Evolutionary conservation across 805 yeast species (phyloP), one percentile per base, ranked within the genome.

Genomic region (Starmerella etchellsii): DNA sequence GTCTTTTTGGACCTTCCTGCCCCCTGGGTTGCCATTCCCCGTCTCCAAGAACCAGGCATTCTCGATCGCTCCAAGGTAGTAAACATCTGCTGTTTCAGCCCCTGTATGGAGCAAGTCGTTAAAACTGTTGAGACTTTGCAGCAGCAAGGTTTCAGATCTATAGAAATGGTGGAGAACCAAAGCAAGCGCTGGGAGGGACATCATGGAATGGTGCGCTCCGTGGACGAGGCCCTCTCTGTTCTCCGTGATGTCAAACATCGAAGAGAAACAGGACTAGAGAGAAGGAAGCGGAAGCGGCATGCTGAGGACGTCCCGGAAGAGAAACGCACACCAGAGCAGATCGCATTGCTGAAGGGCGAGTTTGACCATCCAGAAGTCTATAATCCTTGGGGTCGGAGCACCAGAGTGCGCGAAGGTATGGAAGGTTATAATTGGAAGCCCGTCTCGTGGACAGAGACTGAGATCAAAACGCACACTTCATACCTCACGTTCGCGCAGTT

Each of bases 81-180:
- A 19, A 76, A 81, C 2, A 70, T 91, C 40, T 91, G 99, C 62
- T 91, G 98, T 61, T 91, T 91, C 57, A 82, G 94, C 30, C 99
- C 99, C 9, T 91, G 99, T 61, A 81, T 91, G 36, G 99, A 91
- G 62, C 99, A 91, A 63, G 98, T 91, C 3, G 79, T 79, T 43
- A 78, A 81, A 56, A 82, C 97, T 0, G 75, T 88, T 11, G 78
- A 73, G 48, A 78, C 81, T 0, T 63, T 91, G 43, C 76, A 78
- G 50, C 70, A 66, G 26, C 58, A 76, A 32, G 95, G 94, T 1
- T 91, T 96, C 95, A 69, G 72, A 4, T 70, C 73, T 15, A 76
- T 91, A 19, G 95, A 91, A 60, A 81, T 84, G 87, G 93, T 88
- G 3, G 97, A 88, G 56, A 77, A 85, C 36, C 78, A 80, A 31